phyloP scores from a whole-genome alignment of 2,329 filamentous ascomycete genomes.

The Aureobasidium zeae region DNA sequence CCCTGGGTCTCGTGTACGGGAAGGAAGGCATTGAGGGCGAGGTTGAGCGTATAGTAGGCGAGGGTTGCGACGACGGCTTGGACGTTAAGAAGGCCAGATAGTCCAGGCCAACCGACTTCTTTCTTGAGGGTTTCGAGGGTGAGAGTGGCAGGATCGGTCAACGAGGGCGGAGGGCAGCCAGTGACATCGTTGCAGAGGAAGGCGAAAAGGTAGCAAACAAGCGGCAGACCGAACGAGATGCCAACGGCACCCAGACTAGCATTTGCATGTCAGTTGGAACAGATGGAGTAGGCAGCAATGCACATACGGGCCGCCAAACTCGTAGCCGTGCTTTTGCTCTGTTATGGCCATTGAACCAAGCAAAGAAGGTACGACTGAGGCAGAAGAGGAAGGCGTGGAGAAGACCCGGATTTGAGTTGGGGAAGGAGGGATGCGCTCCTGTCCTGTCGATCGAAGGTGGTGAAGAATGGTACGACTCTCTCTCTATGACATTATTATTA shows the following conservation, averaged over 20 bases:
- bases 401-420: too few species aligned
- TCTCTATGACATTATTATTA: too few species aligned
- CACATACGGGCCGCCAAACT: slow-evolving; percentile 43
- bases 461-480: too few species aligned
- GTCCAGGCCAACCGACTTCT: slow-evolving; percentile 77
- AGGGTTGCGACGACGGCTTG: slow-evolving; percentile 60
- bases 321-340: slow-evolving; percentile 31
- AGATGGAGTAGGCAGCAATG: neutral
- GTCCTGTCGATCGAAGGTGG: too few species aligned
- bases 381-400: too few species aligned
- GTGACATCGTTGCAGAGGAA: slow-evolving; percentile 90
- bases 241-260: slow-evolving; percentile 62
- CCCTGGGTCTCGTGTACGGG: slow-evolving; percentile 67
- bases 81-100: slow-evolving; percentile 60
- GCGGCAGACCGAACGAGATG: slow-evolving; percentile 71
- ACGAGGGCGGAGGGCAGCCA: slow-evolving; percentile 78
- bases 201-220: slow-evolving; percentile 67
- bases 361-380: neutral
- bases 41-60: slow-evolving; percentile 68
- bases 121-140: slow-evolving; percentile 59
- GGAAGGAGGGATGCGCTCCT: too few species aligned
- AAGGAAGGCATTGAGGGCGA: slow-evolving; percentile 65
- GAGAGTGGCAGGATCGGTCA: slow-evolving; percentile 52
- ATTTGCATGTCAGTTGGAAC: neutral
- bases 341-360: slow-evolving; percentile 1